Evolutionary conservation across 2,329 filamentous ascomycete species (phyloP), one percentile per base, ranked within the genome.

Genomic region (Macrophomina pseudophaseolina): DNA sequence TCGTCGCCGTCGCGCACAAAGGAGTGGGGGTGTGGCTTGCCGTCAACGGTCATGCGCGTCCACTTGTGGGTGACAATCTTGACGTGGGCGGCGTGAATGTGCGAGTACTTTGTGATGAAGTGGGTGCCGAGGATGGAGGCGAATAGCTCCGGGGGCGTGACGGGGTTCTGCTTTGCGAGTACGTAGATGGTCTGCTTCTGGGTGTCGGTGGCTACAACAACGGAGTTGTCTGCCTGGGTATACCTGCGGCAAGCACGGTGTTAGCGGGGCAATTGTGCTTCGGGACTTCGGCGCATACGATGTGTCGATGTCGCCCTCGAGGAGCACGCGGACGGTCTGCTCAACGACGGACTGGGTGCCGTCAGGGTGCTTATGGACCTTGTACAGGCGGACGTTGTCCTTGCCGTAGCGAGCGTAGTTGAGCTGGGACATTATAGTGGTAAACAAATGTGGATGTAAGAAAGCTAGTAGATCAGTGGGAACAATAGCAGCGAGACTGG

Each of bases 301-400:
- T 66, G 84, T 87, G 65, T 95, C 92, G 73, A 99, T 97, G 68
- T 93, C 91, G 72, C 95, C 95, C 83, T 98, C 93, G 35, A 99
- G 87, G 62, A 98, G 86, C 70, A 93, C 93, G 82, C 92, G 92
- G 73, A 99, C 91, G 48, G 93, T 97, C 90, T 97, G 96, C 81
- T 99, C 95, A 49, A 91, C 91, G 72, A 98, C 92, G 7, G 90
- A 91, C 80, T 99, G 94, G 28, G 88, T 84, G 66, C 91, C 91
- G 18, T 91, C 90, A 76, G 88, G 84, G 79, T 98, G 89, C 74
- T 88, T 89, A 75, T 96, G 86, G 75, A 97, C 93, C 82, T 99
- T 99, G 88, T 91, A 97, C 74, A 99, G 88, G 75, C 95, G 94
- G 86, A 99, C 91, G 83, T 99, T 98, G 87, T 98, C 95, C 88